Evolutionary conservation across 2,329 filamentous ascomycete species (phyloP).

Genomic region (Pseudogymnoascus sp.): DNA sequence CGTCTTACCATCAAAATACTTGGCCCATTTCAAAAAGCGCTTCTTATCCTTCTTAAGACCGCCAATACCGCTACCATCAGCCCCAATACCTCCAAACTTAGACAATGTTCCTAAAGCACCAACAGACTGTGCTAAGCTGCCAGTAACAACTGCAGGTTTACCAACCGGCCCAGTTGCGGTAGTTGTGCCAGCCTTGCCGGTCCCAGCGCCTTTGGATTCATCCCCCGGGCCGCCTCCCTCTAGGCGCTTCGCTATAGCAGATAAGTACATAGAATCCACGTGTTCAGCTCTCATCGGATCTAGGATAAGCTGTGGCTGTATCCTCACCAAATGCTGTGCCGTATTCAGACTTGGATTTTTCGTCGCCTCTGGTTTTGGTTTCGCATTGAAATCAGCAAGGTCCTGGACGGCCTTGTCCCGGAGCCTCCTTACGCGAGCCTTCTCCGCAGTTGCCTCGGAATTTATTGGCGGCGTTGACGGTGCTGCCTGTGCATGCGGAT

Average conservation of each 20-base stretch:
- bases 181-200: not conserved
- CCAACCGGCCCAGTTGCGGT: not conserved
- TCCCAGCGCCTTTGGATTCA: constrained; percentile 2
- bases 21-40: constrained; percentile 63
- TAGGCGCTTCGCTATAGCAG: constrained; percentile 50
- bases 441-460: constrained; percentile 51
- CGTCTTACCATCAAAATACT: constrained; percentile 81
- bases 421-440: constrained; percentile 53
- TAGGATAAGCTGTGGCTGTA: constrained; percentile 62
- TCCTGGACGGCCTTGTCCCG: constrained; percentile 48
- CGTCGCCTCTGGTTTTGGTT: constrained; percentile 40
- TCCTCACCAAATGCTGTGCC: constrained; percentile 48
- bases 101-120: not conserved
- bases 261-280: constrained; percentile 65
- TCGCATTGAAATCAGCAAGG: constrained; percentile 35
- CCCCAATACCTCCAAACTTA: not conserved
- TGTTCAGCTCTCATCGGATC: constrained; percentile 73
- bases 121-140: constrained; percentile 11
- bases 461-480: constrained; percentile 33
- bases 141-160: constrained; percentile 12
- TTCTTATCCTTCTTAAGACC: constrained; percentile 46
- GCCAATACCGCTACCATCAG: not conserved
- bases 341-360: constrained; percentile 49
- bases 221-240: constrained; percentile 13
- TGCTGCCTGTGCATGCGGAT: constrained; percentile 12